Conservation (phyloP, 495 filamentous ascomycete species). For the Collariella sp. region DNA sequence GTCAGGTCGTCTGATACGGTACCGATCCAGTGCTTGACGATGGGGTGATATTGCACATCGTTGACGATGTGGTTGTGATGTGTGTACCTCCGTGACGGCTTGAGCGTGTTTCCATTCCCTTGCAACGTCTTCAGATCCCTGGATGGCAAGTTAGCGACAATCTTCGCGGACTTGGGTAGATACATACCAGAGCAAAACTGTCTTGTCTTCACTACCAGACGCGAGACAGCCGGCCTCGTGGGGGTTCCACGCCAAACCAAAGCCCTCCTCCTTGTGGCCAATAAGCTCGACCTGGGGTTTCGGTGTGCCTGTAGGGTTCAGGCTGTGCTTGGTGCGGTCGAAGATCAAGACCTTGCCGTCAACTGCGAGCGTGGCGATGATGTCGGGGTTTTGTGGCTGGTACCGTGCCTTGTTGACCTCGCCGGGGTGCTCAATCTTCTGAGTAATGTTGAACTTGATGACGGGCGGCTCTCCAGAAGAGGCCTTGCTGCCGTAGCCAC, state of each 20-base stretch:
- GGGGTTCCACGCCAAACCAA: constrained; percentile 87
- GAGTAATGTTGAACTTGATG: constrained; percentile 79
- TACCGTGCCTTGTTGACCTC: constrained; percentile 99
- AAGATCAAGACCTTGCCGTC: constrained; percentile 86
- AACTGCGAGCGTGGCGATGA: constrained; percentile 89
- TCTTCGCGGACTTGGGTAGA: not conserved
- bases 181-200: constrained; percentile 78
- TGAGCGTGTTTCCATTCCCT: constrained; percentile 55
- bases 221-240: constrained; percentile 73
- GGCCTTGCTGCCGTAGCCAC: constrained; percentile 73
- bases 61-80: constrained; percentile 90
- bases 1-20: constrained; percentile 94
- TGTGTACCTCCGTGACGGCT: constrained; percentile 64
- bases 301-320: constrained; percentile 57
- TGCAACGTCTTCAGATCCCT: constrained; percentile 73
- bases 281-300: constrained; percentile 75
- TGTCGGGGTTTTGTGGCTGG: constrained; percentile 93
- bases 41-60: constrained; percentile 89
- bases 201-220: constrained; percentile 84
- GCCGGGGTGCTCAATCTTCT: constrained; percentile 92
- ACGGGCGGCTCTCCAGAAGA: constrained; percentile 41
- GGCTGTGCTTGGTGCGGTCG: constrained; percentile 88
- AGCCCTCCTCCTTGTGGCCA: constrained; percentile 88
- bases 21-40: constrained; percentile 72
- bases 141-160: not conserved